A percentile compares a stretch with the other conserved stretches of the same genome.
Evolutionary conservation across 345 rosid species (phyloP).

Genomic region (Diplotaxis tenuifolia): DNA sequence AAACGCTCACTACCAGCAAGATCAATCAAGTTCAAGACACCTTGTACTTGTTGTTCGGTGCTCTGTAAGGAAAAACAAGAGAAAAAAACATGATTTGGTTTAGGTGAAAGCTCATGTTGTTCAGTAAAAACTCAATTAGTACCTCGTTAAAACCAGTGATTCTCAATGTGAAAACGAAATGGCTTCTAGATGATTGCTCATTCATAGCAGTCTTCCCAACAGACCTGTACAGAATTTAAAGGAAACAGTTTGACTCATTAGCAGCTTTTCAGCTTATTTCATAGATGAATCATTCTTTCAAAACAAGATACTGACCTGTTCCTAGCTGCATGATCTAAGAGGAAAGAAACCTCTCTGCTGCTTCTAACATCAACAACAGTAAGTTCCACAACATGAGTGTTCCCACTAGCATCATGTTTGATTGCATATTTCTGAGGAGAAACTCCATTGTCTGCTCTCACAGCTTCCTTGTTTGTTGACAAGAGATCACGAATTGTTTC

Average conservation of each 20-base stretch:
- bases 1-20: conserved; percentile 99
- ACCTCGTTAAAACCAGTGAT: conserved; percentile 92
- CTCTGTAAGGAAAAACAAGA: conserved; percentile 42
- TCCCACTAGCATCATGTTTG: conserved; percentile 83
- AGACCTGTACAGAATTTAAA: conserved; percentile 49
- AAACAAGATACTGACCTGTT: conserved; percentile 55
- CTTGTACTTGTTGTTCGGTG: conserved; percentile 94
- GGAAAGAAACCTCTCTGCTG: conserved; percentile 60
- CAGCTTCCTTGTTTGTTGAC: conserved; percentile 57
- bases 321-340: conserved; percentile 73
- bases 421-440: conserved; percentile 61
- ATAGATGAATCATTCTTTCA: neutral
- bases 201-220: conserved; percentile 97
- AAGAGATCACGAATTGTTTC: conserved; percentile 88
- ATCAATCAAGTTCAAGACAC: conserved; percentile 92
- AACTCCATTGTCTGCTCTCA: conserved; percentile 52
- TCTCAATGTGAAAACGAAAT: conserved; percentile 82
- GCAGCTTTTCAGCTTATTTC: neutral
- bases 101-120: conserved; percentile 3
- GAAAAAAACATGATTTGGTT: neutral
- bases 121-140: conserved; percentile 5
- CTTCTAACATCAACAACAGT: conserved; percentile 71
- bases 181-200: conserved; percentile 97
- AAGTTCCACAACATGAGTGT: conserved; percentile 74
- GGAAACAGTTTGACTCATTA: conserved; percentile 1